Evolutionary conservation across 306 rosid species (phyloP).

Genomic region (Cucurbita argyrosperma): DNA sequence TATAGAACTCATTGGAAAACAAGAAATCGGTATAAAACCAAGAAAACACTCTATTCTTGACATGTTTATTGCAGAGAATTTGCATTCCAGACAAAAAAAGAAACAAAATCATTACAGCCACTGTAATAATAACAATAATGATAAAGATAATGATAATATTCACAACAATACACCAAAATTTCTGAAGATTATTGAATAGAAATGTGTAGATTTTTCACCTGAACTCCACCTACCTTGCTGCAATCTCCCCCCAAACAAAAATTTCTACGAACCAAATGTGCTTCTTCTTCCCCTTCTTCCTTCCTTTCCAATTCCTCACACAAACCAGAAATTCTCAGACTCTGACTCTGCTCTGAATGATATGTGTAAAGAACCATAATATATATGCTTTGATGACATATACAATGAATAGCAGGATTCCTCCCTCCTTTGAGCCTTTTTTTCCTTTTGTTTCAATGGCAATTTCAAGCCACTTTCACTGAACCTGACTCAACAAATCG

Average conservation of each 20-base stretch:
- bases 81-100: background rate
- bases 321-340: background rate
- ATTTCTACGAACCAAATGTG: background rate
- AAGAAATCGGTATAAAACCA: background rate
- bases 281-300: background rate
- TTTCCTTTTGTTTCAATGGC: background rate
- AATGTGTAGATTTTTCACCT: constrained; percentile 8
- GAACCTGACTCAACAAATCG: background rate
- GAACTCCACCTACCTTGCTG: constrained; percentile 1
- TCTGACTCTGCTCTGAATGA: background rate
- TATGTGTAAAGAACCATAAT: constrained; percentile 1
- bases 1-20: background rate
- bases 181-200: constrained; percentile 7
- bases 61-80: background rate
- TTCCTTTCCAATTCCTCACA: background rate
- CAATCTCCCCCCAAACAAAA: background rate
- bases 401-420: constrained; percentile 3
- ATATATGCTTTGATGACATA: constrained; percentile 3
- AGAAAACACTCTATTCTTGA: constrained; percentile 2
- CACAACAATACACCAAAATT: constrained; percentile 7
- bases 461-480: background rate
- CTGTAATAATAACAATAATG: background rate
- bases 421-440: background rate
- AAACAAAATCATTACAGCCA: constrained; percentile 1
- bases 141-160: constrained; percentile 1